Conservation (phyloP, 495 filamentous ascomycete species). For the Aspergillus indologenus region DNA sequence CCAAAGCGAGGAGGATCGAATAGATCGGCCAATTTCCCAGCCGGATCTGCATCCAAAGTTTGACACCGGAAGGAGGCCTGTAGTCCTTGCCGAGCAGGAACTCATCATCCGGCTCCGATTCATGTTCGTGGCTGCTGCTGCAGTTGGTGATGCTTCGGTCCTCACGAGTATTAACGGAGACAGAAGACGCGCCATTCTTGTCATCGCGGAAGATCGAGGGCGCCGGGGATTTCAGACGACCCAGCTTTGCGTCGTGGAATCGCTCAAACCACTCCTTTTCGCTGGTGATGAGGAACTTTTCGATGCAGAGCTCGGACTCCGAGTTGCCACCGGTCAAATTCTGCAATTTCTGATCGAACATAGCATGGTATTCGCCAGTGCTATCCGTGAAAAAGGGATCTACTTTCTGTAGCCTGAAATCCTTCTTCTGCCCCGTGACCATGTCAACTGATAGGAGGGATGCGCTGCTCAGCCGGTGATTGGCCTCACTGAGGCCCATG, state of each 20-base stretch:
- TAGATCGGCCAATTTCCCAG: conserved; percentile 68
- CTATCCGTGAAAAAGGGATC: conserved; percentile 69
- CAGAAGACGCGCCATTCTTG: conserved; percentile 30
- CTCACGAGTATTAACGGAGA: conserved; percentile 30
- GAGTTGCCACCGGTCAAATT: conserved; percentile 54
- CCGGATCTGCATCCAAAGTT: conserved; percentile 47
- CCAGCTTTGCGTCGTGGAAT: conserved; percentile 56
- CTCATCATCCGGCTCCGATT: conserved; percentile 37
- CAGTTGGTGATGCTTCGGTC: conserved; percentile 31
- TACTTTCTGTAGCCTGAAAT: conserved; percentile 65
- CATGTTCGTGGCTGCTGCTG: conserved; percentile 18
- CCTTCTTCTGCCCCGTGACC: conserved; percentile 58
- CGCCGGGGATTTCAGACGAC: conserved; percentile 40
- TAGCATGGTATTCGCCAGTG: conserved; percentile 56
- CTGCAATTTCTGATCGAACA: conserved; percentile 59
- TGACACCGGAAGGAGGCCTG: conserved; percentile 62
- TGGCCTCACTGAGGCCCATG: conserved; percentile 28
- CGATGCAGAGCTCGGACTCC: conserved; percentile 60
- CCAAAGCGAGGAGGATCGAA: conserved; percentile 60
- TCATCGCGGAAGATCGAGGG: conserved; percentile 35
- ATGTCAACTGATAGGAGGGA: conserved; percentile 50
- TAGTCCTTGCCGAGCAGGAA: conserved; percentile 65
- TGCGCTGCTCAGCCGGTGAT: conserved; percentile 34
- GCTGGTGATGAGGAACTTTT: conserved; percentile 61
- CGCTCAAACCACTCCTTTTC: conserved; percentile 68